Base-by-base conservation (phyloP, 208 protist genomes). In the Leptomonas seymouri region DNA sequence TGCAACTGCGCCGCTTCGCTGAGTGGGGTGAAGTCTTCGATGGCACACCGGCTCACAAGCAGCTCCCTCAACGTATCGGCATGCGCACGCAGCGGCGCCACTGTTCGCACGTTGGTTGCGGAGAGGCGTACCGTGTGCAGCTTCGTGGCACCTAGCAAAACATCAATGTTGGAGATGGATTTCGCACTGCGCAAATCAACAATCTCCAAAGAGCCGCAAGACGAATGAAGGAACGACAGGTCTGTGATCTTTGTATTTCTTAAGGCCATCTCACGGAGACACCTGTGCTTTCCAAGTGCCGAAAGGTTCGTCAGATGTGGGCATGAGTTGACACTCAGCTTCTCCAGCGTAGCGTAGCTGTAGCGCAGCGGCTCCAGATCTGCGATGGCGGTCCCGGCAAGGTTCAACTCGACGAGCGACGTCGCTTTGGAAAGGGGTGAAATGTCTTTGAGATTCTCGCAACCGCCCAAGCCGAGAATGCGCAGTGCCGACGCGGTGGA, bases 251-350 rank as follows among this genome's bases (percentile, higher is more conserved):
- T 53, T 0, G 60, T 55, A 46, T 55, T 55, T 49, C 30, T 14
- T 1, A 65, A 9, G 16, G 0, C 46, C 39, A 65, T 45, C 46
- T 65, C 60, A 3, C 60, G 60, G 46, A 65, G 46, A 5, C 7
- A 20, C 20, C n/a, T 21, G 31, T 55, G 46, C 23, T 28, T 53
- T 3, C 3, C 0, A 0, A 55, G 45, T 20, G 60, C 0, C 6
- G 46, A 45, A 15, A 45, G 25, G 60, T 44, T 3, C 30, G n/a
- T 42, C n/a, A 65, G 20, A 1, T 14, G 4, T 0, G 20, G 1
- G 46, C 60, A 65, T 14, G 28, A n/a, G 45, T 27, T 55, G 45
- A 65, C n/a, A 46, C 9, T 65, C 15, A 65, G 44, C 20, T 65
- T 65, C 46, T 53, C 46, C 12, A 55, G 60, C 46, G 46, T 55